A percentile compares a stretch with the other conserved stretches of the same genome.
These are phyloP conservation scores for Metarhizium robertsii DNA, from an alignment of 2,329 filamentous ascomycete genomes.

Conservation along the genomic window DNA sequence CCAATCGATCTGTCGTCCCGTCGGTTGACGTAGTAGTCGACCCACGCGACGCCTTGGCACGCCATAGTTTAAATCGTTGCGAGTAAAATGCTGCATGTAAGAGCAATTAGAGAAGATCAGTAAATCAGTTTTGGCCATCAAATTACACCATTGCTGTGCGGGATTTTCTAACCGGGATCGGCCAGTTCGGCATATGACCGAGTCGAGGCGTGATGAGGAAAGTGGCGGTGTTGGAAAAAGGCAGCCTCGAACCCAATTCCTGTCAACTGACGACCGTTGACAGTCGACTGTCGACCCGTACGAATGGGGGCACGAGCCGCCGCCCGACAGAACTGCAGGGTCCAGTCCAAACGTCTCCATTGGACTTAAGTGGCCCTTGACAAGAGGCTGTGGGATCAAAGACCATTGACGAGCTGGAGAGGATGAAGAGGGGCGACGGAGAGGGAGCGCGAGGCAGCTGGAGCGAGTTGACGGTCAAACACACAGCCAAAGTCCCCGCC, in stretches of 20 bases:
- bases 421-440: no score
- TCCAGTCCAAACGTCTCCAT: neutral
- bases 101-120: neutral
- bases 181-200: neutral
- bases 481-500: neutral
- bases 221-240: slow-evolving; percentile 7
- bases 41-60: neutral
- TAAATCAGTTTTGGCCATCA: neutral
- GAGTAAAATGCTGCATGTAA: neutral
- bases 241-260: no score
- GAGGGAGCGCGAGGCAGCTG: neutral
- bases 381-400: neutral
- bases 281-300: neutral
- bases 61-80: neutral
- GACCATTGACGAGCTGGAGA: no score
- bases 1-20: no score
- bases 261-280: no score
- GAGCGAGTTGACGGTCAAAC: no score
- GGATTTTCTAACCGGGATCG: neutral
- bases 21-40: neutral
- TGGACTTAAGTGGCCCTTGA: neutral
- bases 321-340: neutral
- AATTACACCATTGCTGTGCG: neutral
- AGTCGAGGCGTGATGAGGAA: neutral
- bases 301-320: neutral